phyloP scores from a whole-genome alignment of 495 filamentous ascomycete species.

The Amphirosellinia nigrospora region DNA sequence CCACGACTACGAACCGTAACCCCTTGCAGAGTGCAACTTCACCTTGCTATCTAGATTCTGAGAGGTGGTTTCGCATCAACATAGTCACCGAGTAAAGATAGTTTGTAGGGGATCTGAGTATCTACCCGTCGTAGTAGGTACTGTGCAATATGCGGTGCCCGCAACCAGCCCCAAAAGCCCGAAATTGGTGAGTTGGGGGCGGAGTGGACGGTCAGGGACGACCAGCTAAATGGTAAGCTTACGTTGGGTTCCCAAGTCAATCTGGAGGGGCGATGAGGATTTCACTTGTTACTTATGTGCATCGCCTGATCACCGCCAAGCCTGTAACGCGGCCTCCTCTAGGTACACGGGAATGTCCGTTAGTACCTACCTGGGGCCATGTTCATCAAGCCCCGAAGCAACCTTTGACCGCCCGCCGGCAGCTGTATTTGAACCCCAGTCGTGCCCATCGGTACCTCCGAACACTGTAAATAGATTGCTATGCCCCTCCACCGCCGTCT shows the following conservation, averaged over 20 bases:
- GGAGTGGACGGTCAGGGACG: not conserved
- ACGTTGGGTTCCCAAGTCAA: slow-evolving; percentile 17
- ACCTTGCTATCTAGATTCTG: not conserved
- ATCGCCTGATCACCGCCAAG: slow-evolving; percentile 17
- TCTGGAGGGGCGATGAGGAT: slow-evolving; percentile 19
- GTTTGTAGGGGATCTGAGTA: not conserved
- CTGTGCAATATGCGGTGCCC: not conserved
- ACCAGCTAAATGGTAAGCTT: slow-evolving; percentile 9
- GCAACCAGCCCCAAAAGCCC: not conserved
- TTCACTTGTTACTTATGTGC: not conserved
- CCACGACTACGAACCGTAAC: not conserved
- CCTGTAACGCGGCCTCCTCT: slow-evolving; percentile 11
- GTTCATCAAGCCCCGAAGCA: too few relatives aligned
- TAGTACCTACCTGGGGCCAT: too few relatives aligned
- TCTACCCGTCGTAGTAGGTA: not conserved
- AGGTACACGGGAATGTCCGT: slow-evolving; percentile 13
- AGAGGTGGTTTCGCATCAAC: not conserved
- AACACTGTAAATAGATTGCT: not conserved
- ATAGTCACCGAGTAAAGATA: not conserved
- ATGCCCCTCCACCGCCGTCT: not conserved
- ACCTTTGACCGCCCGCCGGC: slow-evolving; percentile 14
- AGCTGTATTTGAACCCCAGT: slow-evolving; percentile 4
- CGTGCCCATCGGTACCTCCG: not conserved
- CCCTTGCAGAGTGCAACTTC: not conserved
- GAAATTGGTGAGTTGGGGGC: not conserved